Evolutionary conservation across 148 eudicot genomes (phyloP).

Genomic region (Euryodendron excelsum): DNA sequence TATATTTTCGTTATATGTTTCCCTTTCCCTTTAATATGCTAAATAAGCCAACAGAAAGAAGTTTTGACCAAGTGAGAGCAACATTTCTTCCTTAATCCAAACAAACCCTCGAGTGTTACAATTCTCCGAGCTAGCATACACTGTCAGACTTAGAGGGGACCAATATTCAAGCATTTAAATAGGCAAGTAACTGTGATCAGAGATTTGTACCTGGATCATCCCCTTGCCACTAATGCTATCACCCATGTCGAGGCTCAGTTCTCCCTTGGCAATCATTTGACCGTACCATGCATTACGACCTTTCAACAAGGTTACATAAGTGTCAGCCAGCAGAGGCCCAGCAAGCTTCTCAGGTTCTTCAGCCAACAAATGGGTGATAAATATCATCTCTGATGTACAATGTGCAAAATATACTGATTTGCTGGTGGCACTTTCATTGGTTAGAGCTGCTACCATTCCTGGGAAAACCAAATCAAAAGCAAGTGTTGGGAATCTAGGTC

Average conservation of each 20-base stretch:
- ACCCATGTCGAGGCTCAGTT: slow-evolving; percentile 87
- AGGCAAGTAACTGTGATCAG: neutral
- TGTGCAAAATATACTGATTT: slow-evolving; percentile 97
- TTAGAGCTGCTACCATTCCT: slow-evolving; percentile 98
- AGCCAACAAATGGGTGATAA: slow-evolving; percentile 84
- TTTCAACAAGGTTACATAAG: slow-evolving; percentile 84
- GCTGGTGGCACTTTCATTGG: slow-evolving; percentile 95
- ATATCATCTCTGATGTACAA: slow-evolving; percentile 97
- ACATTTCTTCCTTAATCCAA: neutral
- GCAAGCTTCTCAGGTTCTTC: slow-evolving; percentile 98
- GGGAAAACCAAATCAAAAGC: slow-evolving; percentile 16
- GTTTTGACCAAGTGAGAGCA: neutral
- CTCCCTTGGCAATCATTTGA: slow-evolving; percentile 94
- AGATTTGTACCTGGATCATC: slow-evolving; percentile 77
- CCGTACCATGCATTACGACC: slow-evolving; percentile 99
- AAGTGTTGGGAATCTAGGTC: neutral
- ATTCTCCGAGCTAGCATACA: neutral
- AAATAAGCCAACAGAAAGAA: neutral
- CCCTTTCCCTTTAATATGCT: neutral
- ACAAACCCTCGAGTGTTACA: neutral
- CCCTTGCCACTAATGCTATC: slow-evolving; percentile 97
- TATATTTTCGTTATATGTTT: neutral
- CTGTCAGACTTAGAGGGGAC: neutral
- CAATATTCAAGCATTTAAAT: neutral
- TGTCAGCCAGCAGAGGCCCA: slow-evolving; percentile 93